A percentile compares a stretch with the other conserved stretches of the same genome.
Evolutionary conservation across 75 land plant genomes (phyloP).

Genomic region (Isoetes taiwanensis): DNA sequence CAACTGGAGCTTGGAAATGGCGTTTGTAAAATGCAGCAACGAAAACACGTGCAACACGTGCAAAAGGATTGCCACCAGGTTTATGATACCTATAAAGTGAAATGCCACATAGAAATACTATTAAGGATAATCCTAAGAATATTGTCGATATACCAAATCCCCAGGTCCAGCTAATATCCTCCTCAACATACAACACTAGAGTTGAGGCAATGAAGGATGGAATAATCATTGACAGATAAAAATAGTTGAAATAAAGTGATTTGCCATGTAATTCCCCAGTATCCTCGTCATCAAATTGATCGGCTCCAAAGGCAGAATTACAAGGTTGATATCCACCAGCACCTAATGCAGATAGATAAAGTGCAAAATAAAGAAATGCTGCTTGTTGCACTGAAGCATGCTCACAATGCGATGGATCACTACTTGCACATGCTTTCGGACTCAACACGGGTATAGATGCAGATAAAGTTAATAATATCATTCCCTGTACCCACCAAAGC

Average conservation of each 20-base stretch:
- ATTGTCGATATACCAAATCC: conserved; percentile 38
- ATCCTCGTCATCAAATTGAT: conserved; percentile 65
- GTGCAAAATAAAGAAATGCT: neutral
- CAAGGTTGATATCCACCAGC: conserved; percentile 48
- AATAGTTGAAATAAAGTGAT: conserved; percentile 53
- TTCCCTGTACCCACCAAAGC: too few species aligned
- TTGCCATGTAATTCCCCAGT: conserved; percentile 30
- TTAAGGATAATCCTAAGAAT: conserved; percentile 17
- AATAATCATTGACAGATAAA: conserved; percentile 43
- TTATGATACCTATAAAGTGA: conserved; percentile 34
- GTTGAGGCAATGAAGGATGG: conserved; percentile 46
- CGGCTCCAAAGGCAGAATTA: conserved; percentile 49
- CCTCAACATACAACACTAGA: conserved; percentile 35
- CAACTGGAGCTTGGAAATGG: conserved; percentile 18
- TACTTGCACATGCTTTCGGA: too few species aligned
- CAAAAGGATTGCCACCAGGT: conserved; percentile 43
- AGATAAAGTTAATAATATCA: conserved; percentile 11
- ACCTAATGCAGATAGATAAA: conserved; percentile 45
- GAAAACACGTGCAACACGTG: conserved; percentile 41
- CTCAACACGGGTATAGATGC: conserved; percentile 2
- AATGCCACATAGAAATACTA: conserved; percentile 32
- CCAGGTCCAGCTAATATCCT: conserved; percentile 34
- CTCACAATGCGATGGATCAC: too few species aligned
- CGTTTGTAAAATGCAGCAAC: conserved; percentile 39
- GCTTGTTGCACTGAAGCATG: too few species aligned